Base-by-base conservation (phyloP, 257 asterid species). In the Nicotiana noctiflora region DNA sequence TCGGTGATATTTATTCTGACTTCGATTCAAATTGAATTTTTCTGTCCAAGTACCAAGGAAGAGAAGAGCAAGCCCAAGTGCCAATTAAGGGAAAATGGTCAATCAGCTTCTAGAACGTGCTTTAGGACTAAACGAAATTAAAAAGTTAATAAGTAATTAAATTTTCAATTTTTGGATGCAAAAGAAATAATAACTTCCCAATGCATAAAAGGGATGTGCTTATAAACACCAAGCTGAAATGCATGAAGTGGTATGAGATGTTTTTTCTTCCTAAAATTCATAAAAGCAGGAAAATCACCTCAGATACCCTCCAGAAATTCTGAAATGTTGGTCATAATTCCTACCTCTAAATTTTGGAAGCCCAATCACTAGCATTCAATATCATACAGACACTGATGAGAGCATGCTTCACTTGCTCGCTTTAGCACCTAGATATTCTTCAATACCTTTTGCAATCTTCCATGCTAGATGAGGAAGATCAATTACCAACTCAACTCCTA, bases 401-500 rank as follows among this genome's bases (percentile, higher is more conserved):
- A 21, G 60, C 37, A 72, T 70, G 77, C 60, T 44, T 72, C 60
- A 12, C 60, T 23, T 72, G 23, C 23, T 72, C 14, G 12, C 19
- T 72, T 72, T 46, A 46, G 60, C 37, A 72, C 40, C 78, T 72
- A 72, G 60, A 72, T 46, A 72, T 14, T 72, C 37, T 44, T 72
- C 78, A 46, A 46, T 72, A 44, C 60, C 19, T 72, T 72, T 27
- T 72, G 78, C 25, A 72, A 72, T 72, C 40, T 72, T 72, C 60
- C 78, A 72, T 44, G 21, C 21, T 9, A 72, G 78, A 72, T 70
- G 23, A 46, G 40, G 56, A 60, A 46, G 78, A 29, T 72, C 78
- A 46, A 23, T 72, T 44, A 70, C 37, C 78, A 64, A 64, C 21
- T 64, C 32, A 64, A 64, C 21, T 29, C 13, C 21, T 14, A 14